Conservation (phyloP, 2,329 filamentous ascomycete genomes). For the Botryotinia globosa region DNA sequence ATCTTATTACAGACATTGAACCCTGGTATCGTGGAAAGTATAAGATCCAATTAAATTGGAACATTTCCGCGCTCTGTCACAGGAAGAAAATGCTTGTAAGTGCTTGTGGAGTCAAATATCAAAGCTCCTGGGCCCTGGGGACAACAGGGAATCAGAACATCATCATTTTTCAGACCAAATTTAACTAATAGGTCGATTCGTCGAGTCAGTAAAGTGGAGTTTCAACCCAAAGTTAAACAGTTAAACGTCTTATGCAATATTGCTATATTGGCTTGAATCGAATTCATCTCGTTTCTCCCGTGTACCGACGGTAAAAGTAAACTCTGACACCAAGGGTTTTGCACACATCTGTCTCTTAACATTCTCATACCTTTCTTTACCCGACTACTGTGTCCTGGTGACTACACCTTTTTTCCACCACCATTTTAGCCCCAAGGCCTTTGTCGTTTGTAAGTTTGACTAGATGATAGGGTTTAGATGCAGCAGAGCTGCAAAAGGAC, state of each 20-base stretch:
- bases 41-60: conserved; percentile 13
- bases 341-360: not conserved
- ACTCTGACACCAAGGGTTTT: not conserved
- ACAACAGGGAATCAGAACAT: conserved; percentile 6
- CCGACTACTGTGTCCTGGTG: not conserved
- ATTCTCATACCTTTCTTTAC: not conserved
- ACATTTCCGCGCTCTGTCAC: conserved; percentile 16
- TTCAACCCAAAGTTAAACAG: not conserved
- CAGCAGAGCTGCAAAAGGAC: not conserved
- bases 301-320: not conserved
- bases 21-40: conserved; percentile 13
- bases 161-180: conserved; percentile 10
- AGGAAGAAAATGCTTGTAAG: not conserved
- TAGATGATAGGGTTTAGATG: conserved; percentile 10
- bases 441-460: not conserved
- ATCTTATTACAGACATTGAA: conserved; percentile 15
- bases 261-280: not conserved
- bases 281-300: not conserved
- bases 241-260: conserved; percentile 6
- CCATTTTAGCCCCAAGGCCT: not conserved
- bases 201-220: conserved; percentile 13
- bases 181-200: conserved; percentile 6
- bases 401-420: not conserved
- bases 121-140: conserved; percentile 14
- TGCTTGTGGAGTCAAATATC: conserved; percentile 12